Conservation (phyloP, 306 rosid genomes). For the Begonia loranthoides region DNA sequence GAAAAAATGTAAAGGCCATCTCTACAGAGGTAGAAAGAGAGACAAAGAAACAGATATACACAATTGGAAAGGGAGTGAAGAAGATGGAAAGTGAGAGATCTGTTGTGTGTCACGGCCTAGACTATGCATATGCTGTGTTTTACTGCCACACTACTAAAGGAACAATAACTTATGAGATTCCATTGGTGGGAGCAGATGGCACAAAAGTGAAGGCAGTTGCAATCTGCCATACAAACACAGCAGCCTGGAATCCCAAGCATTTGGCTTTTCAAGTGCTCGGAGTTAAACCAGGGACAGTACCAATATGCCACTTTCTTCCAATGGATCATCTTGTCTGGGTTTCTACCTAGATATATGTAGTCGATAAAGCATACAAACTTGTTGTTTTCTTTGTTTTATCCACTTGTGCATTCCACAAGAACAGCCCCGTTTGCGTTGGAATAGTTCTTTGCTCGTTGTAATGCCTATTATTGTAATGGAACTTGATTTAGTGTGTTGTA, state of each 20-base stretch:
- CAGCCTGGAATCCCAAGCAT: slow-evolving; percentile 75
- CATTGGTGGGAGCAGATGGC: slow-evolving; percentile 42
- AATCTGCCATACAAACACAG: slow-evolving; percentile 59
- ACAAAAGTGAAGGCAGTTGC: slow-evolving; percentile 48
- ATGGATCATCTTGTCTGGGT: slow-evolving; percentile 75
- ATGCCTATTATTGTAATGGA: too few species aligned
- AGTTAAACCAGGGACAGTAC: slow-evolving; percentile 62
- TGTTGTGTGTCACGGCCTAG: slow-evolving; percentile 61
- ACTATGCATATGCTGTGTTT: slow-evolving; percentile 59
- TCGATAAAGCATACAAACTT: too few species aligned
- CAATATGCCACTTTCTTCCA: slow-evolving; percentile 82
- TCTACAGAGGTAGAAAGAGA: slow-evolving; percentile 49
- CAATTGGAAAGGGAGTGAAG: slow-evolving; percentile 23
- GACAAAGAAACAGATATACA: slow-evolving; percentile 23
- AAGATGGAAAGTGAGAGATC: slow-evolving; percentile 21
- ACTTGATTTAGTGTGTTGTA: too few species aligned
- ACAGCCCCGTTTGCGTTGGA: too few species aligned
- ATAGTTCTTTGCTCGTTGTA: too few species aligned
- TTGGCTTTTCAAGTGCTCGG: slow-evolving; percentile 68
- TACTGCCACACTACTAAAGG: slow-evolving; percentile 48
- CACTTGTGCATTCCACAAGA: too few species aligned
- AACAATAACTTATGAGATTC: slow-evolving; percentile 30
- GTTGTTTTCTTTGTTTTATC: too few species aligned
- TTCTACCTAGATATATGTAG: not conserved
- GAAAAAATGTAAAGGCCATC: slow-evolving; percentile 28